Evolutionary conservation across 176 grass and related monocot genomes (phyloP), one percentile per base, ranked within the genome.

Genomic region (Oryza longistaminata): DNA sequence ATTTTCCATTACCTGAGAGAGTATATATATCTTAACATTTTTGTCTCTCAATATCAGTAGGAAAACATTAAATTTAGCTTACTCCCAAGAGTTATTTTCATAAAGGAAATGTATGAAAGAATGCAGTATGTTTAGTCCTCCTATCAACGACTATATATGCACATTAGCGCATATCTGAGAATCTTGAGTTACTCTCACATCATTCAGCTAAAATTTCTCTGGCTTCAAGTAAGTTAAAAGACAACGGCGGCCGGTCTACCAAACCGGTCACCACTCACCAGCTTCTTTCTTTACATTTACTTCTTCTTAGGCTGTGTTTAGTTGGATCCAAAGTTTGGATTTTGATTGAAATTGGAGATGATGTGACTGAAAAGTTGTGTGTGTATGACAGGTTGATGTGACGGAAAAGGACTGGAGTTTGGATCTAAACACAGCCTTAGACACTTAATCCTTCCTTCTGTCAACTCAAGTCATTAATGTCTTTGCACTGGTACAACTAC

Each of bases 401-500:
- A n/a, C n/a, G n/a, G n/a, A n/a, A n/a, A n/a, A n/a, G n/a, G n/a
- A n/a, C n/a, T n/a, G n/a, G n/a, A n/a, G n/a, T n/a, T n/a, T n/a
- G n/a, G n/a, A n/a, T n/a, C n/a, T n/a, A n/a, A n/a, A n/a, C n/a
- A n/a, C n/a, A n/a, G n/a, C n/a, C n/a, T n/a, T 19, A 3, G 19
- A 74, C 68, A 65, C 68, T n/a, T 67, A 64, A 81, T 58, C 26
- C 21, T 15, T 70, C 8, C 14, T 70, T 81, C 21, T 76, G 42
- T 52, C 29, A 52, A 14, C 21, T 15, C 4, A 86, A 86, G 45
- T 79, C 55, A 39, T 82, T 73, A 22, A 29, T 48, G 45, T 19
- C 35, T 70, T 78, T 76, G 39, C 19, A 40, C 42, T 76, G 84
- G 48, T 90, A 52, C 83, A 82, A 66, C 82, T 62, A 73, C 78